Conservation (phyloP, 441 rosid species). For the Brassica balearica region DNA sequence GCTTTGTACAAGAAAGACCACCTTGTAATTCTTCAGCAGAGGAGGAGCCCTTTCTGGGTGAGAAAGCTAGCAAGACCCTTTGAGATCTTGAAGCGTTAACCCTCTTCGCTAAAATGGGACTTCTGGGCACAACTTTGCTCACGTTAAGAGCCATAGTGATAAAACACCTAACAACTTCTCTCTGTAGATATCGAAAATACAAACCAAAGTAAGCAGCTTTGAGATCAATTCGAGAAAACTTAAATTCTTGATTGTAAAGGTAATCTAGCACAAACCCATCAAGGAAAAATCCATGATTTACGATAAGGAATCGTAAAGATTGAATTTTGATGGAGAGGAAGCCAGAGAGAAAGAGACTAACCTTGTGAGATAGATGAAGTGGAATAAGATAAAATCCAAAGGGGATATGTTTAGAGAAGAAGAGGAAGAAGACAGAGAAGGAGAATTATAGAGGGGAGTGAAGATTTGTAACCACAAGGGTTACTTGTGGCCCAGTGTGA, state of each 20-base stretch:
- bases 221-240: constrained; percentile 12
- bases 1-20: constrained; percentile 48
- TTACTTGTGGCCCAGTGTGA: constrained; percentile 46
- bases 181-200: neutral
- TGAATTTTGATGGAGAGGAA: neutral
- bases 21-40: constrained; percentile 50
- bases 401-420: neutral
- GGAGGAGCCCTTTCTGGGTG: constrained; percentile 47
- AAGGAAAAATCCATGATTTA: too few species aligned
- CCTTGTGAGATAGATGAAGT: constrained; percentile 23
- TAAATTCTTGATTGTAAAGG: too few species aligned
- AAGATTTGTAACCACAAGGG: constrained; percentile 41
- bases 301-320: constrained; percentile 4
- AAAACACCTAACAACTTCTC: constrained; percentile 19
- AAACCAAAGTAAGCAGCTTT: constrained; percentile 5
- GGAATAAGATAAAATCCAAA: constrained; percentile 17
- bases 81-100: constrained; percentile 45
- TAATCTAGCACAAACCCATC: too few species aligned
- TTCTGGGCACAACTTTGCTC: constrained; percentile 62
- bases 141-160: constrained; percentile 67
- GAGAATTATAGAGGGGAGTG: constrained; percentile 20
- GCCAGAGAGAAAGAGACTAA: constrained; percentile 26
- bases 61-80: constrained; percentile 45
- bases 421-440: constrained; percentile 22
- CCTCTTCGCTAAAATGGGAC: constrained; percentile 55